Evolutionary conservation across 805 yeast species (phyloP).

Genomic region (Jamesozyma gamospora): DNA sequence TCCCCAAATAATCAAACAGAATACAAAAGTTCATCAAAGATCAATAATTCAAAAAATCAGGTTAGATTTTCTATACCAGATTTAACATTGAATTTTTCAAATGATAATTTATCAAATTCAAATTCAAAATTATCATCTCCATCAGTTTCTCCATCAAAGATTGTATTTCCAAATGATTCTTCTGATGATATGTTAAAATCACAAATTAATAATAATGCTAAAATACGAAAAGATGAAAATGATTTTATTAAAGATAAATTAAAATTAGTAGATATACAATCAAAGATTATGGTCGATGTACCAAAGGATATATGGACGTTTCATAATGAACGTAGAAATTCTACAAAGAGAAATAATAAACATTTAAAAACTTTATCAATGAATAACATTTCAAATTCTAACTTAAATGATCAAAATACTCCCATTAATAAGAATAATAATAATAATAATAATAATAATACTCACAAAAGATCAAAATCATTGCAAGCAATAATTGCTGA

Average conservation of each 20-base stretch:
- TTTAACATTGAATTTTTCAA: not conserved
- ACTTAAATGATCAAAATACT: no score
- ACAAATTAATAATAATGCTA: not conserved
- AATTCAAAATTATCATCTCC: constrained; percentile 1
- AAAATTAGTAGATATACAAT: constrained; percentile 21
- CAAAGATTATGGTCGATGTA: constrained; percentile 23
- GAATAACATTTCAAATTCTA: not conserved
- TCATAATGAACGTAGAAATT: constrained; percentile 9
- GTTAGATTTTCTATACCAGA: constrained; percentile 27
- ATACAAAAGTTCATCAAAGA: constrained; percentile 1
- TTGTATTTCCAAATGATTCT: constrained; percentile 21
- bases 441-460: no score
- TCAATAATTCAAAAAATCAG: constrained; percentile 14
- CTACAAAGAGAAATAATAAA: not conserved
- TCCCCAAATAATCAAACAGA: no score
- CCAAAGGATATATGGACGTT: constrained; percentile 26
- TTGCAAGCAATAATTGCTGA: constrained; percentile 23
- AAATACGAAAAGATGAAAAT: not conserved
- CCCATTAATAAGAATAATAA: not conserved
- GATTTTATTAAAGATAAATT: constrained; percentile 4
- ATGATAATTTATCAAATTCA: constrained; percentile 1
- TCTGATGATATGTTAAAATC: not conserved
- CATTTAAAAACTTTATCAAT: constrained; percentile 4
- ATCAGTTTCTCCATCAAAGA: constrained; percentile 20
- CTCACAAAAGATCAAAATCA: constrained; percentile 12